phyloP scores from a whole-genome alignment of 208 protist species.

The Borovskyia barvae region DNA sequence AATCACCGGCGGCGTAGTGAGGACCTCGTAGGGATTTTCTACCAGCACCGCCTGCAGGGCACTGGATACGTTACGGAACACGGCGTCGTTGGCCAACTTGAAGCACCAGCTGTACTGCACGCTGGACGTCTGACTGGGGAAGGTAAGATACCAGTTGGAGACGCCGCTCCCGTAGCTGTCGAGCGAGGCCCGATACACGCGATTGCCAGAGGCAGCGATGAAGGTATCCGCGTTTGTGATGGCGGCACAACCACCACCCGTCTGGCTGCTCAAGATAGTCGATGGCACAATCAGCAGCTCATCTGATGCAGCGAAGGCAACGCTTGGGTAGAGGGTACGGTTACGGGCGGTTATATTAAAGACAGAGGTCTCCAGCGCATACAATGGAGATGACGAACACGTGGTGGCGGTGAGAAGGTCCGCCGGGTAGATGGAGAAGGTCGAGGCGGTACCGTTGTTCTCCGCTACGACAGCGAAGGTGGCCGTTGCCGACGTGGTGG shows the following conservation, averaged over 20 bases:
- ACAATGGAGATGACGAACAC: conserved; percentile 35
- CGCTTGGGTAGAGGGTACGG: conserved; percentile 40
- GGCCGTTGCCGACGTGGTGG: neutral
- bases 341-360: conserved; percentile 54
- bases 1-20: conserved; percentile 51
- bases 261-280: neutral
- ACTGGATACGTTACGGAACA: conserved; percentile 40
- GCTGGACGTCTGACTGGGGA: conserved; percentile 27
- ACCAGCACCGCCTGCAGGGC: conserved; percentile 26
- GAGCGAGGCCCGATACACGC: conserved; percentile 21
- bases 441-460: conserved; percentile 25
- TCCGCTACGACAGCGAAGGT: conserved; percentile 57
- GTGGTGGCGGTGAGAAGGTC: conserved; percentile 31
- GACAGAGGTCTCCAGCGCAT: conserved; percentile 55
- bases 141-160: conserved; percentile 68
- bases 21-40: conserved; percentile 49
- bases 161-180: conserved; percentile 32
- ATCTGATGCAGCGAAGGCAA: conserved; percentile 50
- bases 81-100: conserved; percentile 42
- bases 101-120: conserved; percentile 69
- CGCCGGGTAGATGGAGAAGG: conserved; percentile 77
- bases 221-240: conserved; percentile 20
- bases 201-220: conserved; percentile 17
- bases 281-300: conserved; percentile 53
- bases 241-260: conserved; percentile 13